Evolutionary conservation across 768 basidiomycete genomes (phyloP).

Genomic region (Chlorophyllum brunneum): DNA sequence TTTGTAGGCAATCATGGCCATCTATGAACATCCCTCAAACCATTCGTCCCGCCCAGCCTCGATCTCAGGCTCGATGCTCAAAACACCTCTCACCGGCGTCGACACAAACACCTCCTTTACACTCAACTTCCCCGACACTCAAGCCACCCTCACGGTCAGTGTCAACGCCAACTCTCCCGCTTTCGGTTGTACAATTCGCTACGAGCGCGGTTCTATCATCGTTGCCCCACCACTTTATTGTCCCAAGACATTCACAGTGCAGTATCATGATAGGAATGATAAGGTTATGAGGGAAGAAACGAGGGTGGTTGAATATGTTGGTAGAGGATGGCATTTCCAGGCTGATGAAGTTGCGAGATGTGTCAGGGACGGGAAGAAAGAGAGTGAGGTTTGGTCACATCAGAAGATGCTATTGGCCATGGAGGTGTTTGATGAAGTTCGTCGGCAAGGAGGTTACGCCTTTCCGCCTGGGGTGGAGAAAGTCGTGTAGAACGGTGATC

Average conservation of each 20-base stretch:
- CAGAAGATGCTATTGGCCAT: constrained; percentile 79
- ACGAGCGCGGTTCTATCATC: constrained; percentile 66
- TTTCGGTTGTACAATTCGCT: constrained; percentile 66
- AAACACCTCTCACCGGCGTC: constrained; percentile 73
- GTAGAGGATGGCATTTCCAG: constrained; percentile 79
- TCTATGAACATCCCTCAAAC: constrained; percentile 82
- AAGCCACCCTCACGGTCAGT: constrained; percentile 70
- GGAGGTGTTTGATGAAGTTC: constrained; percentile 84
- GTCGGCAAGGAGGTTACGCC: constrained; percentile 62
- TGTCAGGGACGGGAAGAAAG: constrained; percentile 64
- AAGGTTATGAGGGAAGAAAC: constrained; percentile 47
- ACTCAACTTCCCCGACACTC: constrained; percentile 66
- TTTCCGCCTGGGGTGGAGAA: constrained; percentile 65
- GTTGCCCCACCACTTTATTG: constrained; percentile 65
- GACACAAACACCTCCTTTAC: constrained; percentile 76
- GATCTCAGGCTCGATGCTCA: constrained; percentile 70
- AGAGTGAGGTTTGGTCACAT: constrained; percentile 74
- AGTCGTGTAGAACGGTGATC: constrained; percentile 29
- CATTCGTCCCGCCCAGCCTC: constrained; percentile 49
- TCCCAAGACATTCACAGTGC: constrained; percentile 62
- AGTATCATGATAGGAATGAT: constrained; percentile 48
- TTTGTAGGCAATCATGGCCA: constrained; percentile 62
- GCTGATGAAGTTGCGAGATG: constrained; percentile 87
- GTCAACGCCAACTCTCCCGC: constrained; percentile 46
- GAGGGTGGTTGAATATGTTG: constrained; percentile 52